Base-by-base conservation (phyloP, 1,284 basidiomycete genomes). In the Cerioporus squamosus region DNA sequence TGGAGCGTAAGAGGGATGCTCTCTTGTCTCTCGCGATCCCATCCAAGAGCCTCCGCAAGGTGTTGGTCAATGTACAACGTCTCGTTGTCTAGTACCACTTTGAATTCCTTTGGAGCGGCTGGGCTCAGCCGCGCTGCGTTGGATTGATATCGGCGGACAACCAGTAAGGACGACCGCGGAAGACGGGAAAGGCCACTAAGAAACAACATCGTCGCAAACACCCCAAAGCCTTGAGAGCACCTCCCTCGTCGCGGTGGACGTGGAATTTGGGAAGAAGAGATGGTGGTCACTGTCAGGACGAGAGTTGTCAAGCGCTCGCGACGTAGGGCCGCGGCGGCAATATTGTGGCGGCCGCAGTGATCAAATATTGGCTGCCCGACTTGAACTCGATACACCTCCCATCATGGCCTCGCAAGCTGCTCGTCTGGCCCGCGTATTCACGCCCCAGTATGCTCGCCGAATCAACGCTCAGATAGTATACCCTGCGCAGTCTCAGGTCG, bases 401-500 rank as follows among this genome's bases (percentile, higher is more conserved):
- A 44, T 9, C 24, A 53, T 59, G 51, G 39, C 63, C 18, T 47
- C 61, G 1, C 61, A 64, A 26, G 66, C 66, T 42, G 55, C 60
- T 45, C 72, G 69, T 18, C 67, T 76, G 5, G 59, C 70, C 45
- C 70, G 72, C 7, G 52, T 75, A 8, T 74, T 76, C 60, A 73
- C 74, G 9, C 64, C 74, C 1, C 65, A 66, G 47, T 76, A 74
- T 48, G 73, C 66, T 4, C 51, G 64, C 29, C 66, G 66, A 5
- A 70, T 75, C 22, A 77, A 76, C 54, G 69, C 74, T 0, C 75
- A 75, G 59, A 61, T 75, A 2, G 73, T 75, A 14, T 59, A 74
- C 52, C 74, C 75, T 1, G 67, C 69, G 3, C 42, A 49, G 23
- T 68, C 70, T 1, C 60, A 63, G 3, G 59, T 74, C 1, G 74